Evolutionary conservation across 1,284 basidiomycete species (phyloP), one percentile per base, ranked within the genome.

Genomic region (Chalciporus sp.): DNA sequence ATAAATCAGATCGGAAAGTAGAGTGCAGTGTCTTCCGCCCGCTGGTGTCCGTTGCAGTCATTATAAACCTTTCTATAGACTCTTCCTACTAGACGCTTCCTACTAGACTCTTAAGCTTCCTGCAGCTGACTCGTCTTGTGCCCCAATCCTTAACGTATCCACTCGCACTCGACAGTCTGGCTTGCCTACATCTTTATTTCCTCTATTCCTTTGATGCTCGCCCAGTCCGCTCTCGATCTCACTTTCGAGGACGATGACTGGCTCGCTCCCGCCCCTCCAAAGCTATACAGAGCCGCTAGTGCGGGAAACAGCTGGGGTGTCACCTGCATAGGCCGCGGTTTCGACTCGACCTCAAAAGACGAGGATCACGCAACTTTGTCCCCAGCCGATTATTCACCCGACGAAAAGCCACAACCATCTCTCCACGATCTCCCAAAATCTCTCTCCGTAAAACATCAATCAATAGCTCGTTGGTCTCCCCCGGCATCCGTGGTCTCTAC

Each of bases 311-410:
- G 88, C 69, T 92, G 88, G 85, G 86, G 86, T 5, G 88, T 92
- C 59, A 91, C 89, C 9, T 88, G 83, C 33, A 84, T 92, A 44
- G 90, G 90, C 19, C 81, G 88, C 48, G 90, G 90, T n/a, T 90
- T 90, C 67, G 77, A 88, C 70, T 92, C 89, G 87, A 77, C 76
- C 42, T 72, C 76, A 57, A 72, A 66, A 28, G 63, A 73, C 42
- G 67, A 74, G 31, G 73, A 74, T 41, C 52, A 59, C 56, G 7
- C 57, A 42, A 50, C 40, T 43, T 20, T 47, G 40, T 43, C 49
- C 10, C 37, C 63, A 40, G 11, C 45, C 42, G 19, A 46, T 17
- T 39, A 48, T 40, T 45, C 61, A 44, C 33, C 53, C 20, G 57
- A 53, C 40, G 20, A 53, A 37, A 55, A 52, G 16, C 49, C 27